phyloP scores from a whole-genome alignment of 2,329 filamentous ascomycete species.

The Shiraia sp. region DNA sequence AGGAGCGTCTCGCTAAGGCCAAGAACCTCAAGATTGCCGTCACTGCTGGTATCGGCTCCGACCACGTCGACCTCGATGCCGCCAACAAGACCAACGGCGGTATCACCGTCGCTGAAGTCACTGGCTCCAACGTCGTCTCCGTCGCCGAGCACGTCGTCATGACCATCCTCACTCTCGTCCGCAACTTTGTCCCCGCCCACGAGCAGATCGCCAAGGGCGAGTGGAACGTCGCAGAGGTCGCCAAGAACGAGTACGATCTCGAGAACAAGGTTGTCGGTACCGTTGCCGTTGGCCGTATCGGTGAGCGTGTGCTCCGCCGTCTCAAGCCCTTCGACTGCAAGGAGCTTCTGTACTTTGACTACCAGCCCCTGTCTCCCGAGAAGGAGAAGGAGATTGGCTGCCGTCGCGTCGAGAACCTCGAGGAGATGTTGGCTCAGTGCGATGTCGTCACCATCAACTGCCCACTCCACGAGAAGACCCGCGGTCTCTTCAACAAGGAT shows the following conservation, averaged over 20 bases:
- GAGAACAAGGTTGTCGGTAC: conserved; percentile 98
- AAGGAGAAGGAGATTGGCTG: conserved; percentile 94
- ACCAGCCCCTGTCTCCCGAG: conserved; percentile 88
- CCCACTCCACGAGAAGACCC: conserved; percentile 97
- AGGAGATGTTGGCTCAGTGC: conserved; percentile 93
- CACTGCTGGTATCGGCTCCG: conserved; percentile 96
- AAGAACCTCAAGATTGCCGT: conserved; percentile 99
- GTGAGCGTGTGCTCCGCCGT: conserved; percentile 93
- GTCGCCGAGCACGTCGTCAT: conserved; percentile 99
- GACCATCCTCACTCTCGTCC: conserved; percentile 94
- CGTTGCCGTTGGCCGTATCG: conserved; percentile 95
- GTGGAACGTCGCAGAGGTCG: conserved; percentile 93
- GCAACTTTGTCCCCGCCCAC: conserved; percentile 98
- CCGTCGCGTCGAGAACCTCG: conserved; percentile 82
- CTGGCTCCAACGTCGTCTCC: conserved; percentile 96
- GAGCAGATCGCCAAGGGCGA: conserved; percentile 87
- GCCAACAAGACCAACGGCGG: conserved; percentile 99
- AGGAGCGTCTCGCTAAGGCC: conserved; percentile 93
- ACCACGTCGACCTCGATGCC: conserved; percentile 95
- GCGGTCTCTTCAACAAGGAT: conserved; percentile 97
- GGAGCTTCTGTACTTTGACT: conserved; percentile 99
- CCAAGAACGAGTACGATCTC: conserved; percentile 98
- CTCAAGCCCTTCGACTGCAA: conserved; percentile 99
- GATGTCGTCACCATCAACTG: conserved; percentile 99
- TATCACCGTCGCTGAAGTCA: conserved; percentile 96